Percentiles rank a stretch among this genome's conserved stretches.
These are phyloP conservation scores for Rickenella mellea DNA, from an alignment of 768 basidiomycete genomes.

Conservation along the genomic window DNA sequence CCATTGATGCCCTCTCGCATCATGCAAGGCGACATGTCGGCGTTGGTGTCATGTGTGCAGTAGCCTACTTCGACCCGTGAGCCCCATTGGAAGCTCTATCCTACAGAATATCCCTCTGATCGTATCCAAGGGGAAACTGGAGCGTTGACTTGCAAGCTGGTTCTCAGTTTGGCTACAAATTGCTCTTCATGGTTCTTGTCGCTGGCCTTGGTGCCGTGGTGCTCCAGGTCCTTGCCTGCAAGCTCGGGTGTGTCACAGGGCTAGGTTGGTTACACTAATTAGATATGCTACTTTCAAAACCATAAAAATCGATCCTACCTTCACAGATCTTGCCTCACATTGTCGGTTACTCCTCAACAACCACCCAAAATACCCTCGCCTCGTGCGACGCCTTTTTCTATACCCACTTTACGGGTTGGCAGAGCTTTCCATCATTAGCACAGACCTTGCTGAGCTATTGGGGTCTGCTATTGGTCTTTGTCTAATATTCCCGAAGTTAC, in stretches of 20 bases:
- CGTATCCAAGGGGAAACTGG: constrained; percentile 64
- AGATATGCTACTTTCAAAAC: not conserved
- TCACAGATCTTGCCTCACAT: constrained; percentile 48
- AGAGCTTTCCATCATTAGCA: constrained; percentile 67
- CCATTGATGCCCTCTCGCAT: constrained; percentile 10
- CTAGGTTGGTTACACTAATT: constrained; percentile 38
- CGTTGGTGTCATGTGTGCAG: constrained; percentile 28
- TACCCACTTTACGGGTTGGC: constrained; percentile 59
- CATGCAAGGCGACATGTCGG: constrained; percentile 27
- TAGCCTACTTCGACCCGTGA: constrained; percentile 28
- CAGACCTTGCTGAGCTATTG: constrained; percentile 74
- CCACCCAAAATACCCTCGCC: constrained; percentile 44
- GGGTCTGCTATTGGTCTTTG: constrained; percentile 76
- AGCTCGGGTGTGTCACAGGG: constrained; percentile 77
- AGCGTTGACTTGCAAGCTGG: constrained; percentile 85
- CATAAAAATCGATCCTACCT: constrained; percentile 7
- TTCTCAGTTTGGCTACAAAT: constrained; percentile 72
- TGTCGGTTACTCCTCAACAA: constrained; percentile 58
- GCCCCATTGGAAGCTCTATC: not conserved
- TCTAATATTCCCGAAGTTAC: constrained; percentile 59
- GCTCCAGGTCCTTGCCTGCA: constrained; percentile 73
- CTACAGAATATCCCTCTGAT: not conserved
- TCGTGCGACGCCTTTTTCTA: constrained; percentile 49
- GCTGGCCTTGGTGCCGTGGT: constrained; percentile 77
- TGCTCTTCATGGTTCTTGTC: constrained; percentile 79